Conservation (phyloP, 495 filamentous ascomycete genomes). For the Aspergillus sparsus region DNA sequence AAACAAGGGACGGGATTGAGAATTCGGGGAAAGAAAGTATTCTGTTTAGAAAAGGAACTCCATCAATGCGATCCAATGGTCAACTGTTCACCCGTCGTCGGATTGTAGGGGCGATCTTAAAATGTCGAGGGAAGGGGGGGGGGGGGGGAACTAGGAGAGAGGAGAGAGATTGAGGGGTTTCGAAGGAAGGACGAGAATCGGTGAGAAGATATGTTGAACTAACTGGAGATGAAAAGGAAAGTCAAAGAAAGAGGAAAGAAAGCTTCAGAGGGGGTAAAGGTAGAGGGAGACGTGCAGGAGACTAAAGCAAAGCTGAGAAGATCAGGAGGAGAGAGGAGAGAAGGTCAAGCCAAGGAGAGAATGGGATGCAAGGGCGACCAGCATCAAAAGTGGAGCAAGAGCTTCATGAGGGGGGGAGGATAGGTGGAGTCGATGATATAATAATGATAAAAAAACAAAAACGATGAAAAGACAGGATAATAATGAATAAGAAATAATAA, state of each 20-base stretch:
- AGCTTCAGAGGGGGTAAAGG: conserved; percentile 7
- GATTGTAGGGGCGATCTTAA: too few relatives aligned
- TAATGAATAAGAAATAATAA: background rate
- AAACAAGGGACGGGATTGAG: background rate
- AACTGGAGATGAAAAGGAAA: conserved; percentile 7
- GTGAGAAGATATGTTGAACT: conserved; percentile 19
- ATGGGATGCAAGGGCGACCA: conserved; percentile 11
- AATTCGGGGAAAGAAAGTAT: background rate
- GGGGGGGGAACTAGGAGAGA: conserved; percentile 4
- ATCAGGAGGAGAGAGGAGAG: conserved; percentile 13
- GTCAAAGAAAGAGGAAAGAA: conserved; percentile 12
- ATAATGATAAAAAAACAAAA: background rate
- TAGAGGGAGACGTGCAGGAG: conserved; percentile 5
- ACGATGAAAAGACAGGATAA: background rate
- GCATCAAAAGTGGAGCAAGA: background rate
- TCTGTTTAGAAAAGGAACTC: conserved; percentile 18
- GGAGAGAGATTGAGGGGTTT: conserved; percentile 3
- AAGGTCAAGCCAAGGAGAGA: conserved; percentile 16
- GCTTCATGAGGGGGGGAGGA: conserved; percentile 11
- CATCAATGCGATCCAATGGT: conserved; percentile 23
- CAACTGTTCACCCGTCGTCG: background rate
- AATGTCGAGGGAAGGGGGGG: conserved; percentile 2
- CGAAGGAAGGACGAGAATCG: conserved; percentile 19
- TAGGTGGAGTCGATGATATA: background rate
- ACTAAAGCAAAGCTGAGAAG: conserved; percentile 6